phyloP scores from a whole-genome alignment of 2,329 filamentous ascomycete species.

The Drechslerella coelobrocha region DNA sequence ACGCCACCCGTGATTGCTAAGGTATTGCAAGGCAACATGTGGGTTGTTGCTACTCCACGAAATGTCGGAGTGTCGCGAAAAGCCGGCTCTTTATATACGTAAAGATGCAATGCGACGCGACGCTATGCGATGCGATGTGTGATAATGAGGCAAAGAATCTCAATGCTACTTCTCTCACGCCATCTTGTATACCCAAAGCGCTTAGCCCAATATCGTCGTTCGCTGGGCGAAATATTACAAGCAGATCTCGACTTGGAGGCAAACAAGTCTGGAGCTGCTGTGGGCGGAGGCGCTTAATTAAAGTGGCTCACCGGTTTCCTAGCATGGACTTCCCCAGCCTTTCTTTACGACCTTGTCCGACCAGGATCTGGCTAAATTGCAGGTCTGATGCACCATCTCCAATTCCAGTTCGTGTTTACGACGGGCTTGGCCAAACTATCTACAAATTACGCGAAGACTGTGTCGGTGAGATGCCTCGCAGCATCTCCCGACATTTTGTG shows the following conservation, averaged over 20 bases:
- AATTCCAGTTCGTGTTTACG: background rate
- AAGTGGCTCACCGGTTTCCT: slow-evolving; percentile 18
- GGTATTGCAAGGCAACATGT: slow-evolving; percentile 36
- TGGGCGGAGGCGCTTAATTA: slow-evolving; percentile 37
- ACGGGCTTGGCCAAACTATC: slow-evolving; percentile 7
- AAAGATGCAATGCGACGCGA: background rate
- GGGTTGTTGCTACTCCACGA: slow-evolving; percentile 32
- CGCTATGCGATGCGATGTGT: background rate
- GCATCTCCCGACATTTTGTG: slow-evolving; percentile 14
- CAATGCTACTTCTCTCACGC: background rate
- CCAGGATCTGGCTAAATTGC: slow-evolving; percentile 40
- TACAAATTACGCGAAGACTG: background rate
- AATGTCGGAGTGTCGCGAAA: slow-evolving; percentile 28
- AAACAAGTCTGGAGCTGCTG: slow-evolving; percentile 11
- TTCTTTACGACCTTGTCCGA: slow-evolving; percentile 19
- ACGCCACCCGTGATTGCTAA: slow-evolving; percentile 35
- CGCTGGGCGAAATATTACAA: slow-evolving; percentile 15
- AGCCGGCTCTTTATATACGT: slow-evolving; percentile 15
- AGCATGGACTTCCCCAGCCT: slow-evolving; percentile 18
- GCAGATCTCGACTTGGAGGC: slow-evolving; percentile 7
- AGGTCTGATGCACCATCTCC: slow-evolving; percentile 39
- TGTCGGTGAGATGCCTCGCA: background rate
- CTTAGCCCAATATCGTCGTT: slow-evolving; percentile 19
- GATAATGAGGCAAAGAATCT: background rate
- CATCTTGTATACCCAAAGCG: slow-evolving; percentile 21